Conservation (phyloP, 768 basidiomycete species). For the Solioccasus polychromus region DNA sequence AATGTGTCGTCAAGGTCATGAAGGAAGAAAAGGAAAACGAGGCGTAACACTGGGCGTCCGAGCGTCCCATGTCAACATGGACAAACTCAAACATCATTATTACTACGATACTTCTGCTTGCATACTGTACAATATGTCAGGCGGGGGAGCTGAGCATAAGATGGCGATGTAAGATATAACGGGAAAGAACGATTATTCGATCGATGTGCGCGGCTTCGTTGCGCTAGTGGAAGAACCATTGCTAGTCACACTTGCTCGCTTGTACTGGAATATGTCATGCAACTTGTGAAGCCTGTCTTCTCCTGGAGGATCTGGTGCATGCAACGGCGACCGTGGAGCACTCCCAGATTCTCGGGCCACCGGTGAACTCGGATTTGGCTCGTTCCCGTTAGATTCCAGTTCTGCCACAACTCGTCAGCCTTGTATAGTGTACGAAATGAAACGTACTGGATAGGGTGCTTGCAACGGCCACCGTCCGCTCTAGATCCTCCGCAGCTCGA, state of each 20-base stretch:
- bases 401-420: slow-evolving; percentile 37
- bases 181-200: slow-evolving; percentile 19
- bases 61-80: slow-evolving; percentile 21
- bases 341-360: slow-evolving; percentile 26
- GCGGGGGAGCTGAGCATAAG: slow-evolving; percentile 13
- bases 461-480: slow-evolving; percentile 77
- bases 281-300: slow-evolving; percentile 72
- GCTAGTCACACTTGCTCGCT: slow-evolving; percentile 58
- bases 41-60: neutral
- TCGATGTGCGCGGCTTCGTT: slow-evolving; percentile 11
- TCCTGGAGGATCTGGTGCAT: slow-evolving; percentile 33
- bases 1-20: slow-evolving; percentile 11
- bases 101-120: slow-evolving; percentile 24
- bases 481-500: slow-evolving; percentile 83
- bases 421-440: neutral
- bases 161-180: slow-evolving; percentile 18
- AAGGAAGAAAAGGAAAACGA: slow-evolving; percentile 1
- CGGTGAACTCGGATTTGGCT: slow-evolving; percentile 35
- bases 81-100: slow-evolving; percentile 26
- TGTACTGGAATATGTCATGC: slow-evolving; percentile 81
- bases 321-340: slow-evolving; percentile 36
- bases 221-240: slow-evolving; percentile 36
- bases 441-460: slow-evolving; percentile 75
- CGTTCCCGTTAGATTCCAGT: slow-evolving; percentile 55
- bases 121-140: slow-evolving; percentile 31